Conservation (phyloP, 768 basidiomycete species). For the Suillus occidentalis region DNA sequence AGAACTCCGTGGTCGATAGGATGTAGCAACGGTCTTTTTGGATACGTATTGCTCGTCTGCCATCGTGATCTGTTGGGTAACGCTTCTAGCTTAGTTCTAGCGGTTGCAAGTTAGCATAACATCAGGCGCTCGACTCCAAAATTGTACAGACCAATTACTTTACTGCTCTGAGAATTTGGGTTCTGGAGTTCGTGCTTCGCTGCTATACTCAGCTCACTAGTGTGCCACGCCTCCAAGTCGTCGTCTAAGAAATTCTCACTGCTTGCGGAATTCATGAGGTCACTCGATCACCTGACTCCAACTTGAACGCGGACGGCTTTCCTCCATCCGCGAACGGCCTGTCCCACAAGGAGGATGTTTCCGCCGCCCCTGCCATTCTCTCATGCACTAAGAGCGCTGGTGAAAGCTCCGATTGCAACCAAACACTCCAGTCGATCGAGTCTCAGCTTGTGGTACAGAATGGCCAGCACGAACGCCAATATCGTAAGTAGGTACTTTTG, state of each 20-base stretch:
- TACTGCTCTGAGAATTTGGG: neutral
- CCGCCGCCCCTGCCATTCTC: neutral
- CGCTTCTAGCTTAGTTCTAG: neutral
- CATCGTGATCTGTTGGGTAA: constrained; percentile 24
- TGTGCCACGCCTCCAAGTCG: neutral
- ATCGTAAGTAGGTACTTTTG: constrained; percentile 31
- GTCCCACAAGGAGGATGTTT: neutral
- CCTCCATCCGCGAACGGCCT: neutral
- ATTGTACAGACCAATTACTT: neutral
- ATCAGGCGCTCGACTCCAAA: neutral
- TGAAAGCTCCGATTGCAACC: neutral
- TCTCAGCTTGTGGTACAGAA: constrained; percentile 36
- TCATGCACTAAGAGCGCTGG: neutral
- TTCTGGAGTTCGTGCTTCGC: neutral
- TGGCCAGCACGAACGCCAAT: constrained; percentile 49
- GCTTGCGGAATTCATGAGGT: neutral
- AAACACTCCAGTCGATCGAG: neutral
- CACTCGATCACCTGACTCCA: constrained; percentile 3
- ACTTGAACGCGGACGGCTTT: neutral
- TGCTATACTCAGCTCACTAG: constrained; percentile 1
- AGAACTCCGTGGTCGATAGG: constrained; percentile 41
- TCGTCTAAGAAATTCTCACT: constrained; percentile 2
- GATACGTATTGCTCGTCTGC: constrained; percentile 35
- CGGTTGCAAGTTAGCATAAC: neutral
- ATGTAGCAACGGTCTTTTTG: constrained; percentile 31